Percentiles rank a stretch among this genome's conserved stretches.
Conservation (phyloP, 371 early-diverging fungal species). For the Mucor indicus region DNA sequence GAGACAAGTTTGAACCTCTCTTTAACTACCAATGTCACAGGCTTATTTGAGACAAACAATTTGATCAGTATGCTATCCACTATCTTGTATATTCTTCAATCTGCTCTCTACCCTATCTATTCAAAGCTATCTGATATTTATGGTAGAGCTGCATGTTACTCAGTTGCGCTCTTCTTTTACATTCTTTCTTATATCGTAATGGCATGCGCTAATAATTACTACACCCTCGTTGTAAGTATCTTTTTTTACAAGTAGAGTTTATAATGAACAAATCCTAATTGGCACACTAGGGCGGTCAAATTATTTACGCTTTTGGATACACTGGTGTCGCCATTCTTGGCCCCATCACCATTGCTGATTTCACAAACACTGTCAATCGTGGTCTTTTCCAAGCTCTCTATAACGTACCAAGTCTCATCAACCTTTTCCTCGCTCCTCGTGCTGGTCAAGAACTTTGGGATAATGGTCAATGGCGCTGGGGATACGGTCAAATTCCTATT, state of each 20-base stretch:
- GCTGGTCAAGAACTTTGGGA: constrained; percentile 13
- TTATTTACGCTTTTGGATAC: constrained; percentile 36
- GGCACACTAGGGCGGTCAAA: constrained; percentile 24
- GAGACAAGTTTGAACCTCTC: constrained; percentile 14
- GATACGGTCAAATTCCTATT: constrained; percentile 18
- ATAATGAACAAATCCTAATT: too few relatives aligned
- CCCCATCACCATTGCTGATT: constrained; percentile 36
- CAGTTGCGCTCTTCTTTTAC: constrained; percentile 16
- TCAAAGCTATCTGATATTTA: constrained; percentile 27
- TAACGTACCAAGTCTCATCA: constrained; percentile 27
- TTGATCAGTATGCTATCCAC: constrained; percentile 23
- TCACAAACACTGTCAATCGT: constrained; percentile 31
- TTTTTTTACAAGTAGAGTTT: neutral
- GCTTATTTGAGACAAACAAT: constrained; percentile 18
- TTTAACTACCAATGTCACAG: constrained; percentile 16
- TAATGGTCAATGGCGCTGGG: constrained; percentile 25
- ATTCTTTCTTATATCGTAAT: constrained; percentile 17
- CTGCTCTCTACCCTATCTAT: constrained; percentile 25
- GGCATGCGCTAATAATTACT: constrained; percentile 19
- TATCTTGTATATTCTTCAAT: constrained; percentile 24
- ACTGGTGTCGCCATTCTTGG: constrained; percentile 28
- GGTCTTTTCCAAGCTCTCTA: constrained; percentile 36
- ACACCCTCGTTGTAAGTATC: constrained; percentile 14
- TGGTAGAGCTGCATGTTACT: constrained; percentile 24
- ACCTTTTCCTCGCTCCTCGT: constrained; percentile 23